A percentile compares a stretch with the other conserved stretches of the same genome.
These are phyloP conservation scores for Crithidia brevicula DNA, from an alignment of 208 protist genomes.

Conservation along the genomic window DNA sequence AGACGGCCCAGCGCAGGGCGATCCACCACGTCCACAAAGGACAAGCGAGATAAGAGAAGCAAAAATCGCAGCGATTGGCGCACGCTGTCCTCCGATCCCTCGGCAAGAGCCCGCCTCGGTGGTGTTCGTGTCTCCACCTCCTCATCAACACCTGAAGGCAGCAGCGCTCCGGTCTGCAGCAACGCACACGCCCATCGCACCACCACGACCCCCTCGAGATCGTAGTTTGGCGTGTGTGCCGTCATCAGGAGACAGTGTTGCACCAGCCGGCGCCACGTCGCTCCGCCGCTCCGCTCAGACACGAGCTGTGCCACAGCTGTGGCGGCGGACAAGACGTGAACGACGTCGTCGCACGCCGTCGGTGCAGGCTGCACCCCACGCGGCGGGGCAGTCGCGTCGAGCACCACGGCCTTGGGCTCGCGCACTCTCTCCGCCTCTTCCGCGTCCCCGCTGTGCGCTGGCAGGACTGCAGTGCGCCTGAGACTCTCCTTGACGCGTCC, in stretches of 20 bases:
- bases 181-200: conserved; percentile 33
- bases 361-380: conserved; percentile 40
- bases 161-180: conserved; percentile 14
- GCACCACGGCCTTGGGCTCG: conserved; percentile 27
- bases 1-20: conserved; percentile 18
- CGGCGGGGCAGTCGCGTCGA: conserved; percentile 47
- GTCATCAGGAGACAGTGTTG: conserved; percentile 33
- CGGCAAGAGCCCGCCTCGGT: background rate
- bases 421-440: background rate
- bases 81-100: background rate
- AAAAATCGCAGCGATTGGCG: conserved; percentile 32
- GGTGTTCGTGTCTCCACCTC: background rate
- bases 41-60: conserved; percentile 57
- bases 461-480: background rate
- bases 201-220: conserved; percentile 34
- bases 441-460: background rate
- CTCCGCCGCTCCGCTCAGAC: background rate
- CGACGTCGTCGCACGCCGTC: conserved; percentile 53
- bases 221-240: conserved; percentile 62
- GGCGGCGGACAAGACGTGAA: conserved; percentile 29
- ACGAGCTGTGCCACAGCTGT: conserved; percentile 16
- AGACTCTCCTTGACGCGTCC: conserved; percentile 25
- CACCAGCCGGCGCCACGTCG: conserved; percentile 10
- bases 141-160: background rate
- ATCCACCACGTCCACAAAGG: conserved; percentile 27